These are phyloP conservation scores for Phytopythium ostracodes DNA, from an alignment of 352 stramenopile genomes.

Conservation along the genomic window DNA sequence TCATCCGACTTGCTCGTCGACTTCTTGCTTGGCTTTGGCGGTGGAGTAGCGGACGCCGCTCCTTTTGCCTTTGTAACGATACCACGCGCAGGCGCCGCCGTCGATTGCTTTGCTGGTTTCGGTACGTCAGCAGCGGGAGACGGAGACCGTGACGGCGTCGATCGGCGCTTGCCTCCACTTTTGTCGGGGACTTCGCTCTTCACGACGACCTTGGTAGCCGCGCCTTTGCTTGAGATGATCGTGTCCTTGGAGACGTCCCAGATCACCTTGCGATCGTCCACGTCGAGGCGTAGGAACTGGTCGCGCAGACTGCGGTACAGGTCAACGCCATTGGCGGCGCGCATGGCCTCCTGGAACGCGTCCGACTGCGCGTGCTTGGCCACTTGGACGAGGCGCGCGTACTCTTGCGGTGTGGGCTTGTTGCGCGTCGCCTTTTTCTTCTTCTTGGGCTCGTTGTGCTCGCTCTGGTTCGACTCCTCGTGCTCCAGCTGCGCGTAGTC, in stretches of 20 bases:
- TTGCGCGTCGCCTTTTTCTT: conserved; percentile 1
- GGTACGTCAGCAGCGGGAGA: neutral
- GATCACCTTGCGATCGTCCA: conserved; percentile 19
- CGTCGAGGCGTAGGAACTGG: conserved; percentile 24
- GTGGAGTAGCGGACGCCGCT: neutral
- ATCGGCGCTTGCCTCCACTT: neutral
- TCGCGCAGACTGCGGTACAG: conserved; percentile 32
- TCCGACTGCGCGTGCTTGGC: conserved; percentile 36
- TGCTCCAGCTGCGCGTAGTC: conserved; percentile 10
- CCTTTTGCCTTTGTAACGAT: neutral
- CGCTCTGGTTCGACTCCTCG: neutral
- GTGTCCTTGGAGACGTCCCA: conserved; percentile 19
- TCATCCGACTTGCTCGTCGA: neutral
- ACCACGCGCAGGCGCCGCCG: neutral
- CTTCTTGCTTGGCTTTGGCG: neutral
- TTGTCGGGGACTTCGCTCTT: neutral
- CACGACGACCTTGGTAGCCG: neutral
- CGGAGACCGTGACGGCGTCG: neutral
- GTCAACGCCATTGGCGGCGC: conserved; percentile 24
- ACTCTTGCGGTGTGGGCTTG: conserved; percentile 23
- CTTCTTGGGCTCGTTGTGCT: conserved; percentile 4
- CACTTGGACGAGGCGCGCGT: conserved; percentile 37
- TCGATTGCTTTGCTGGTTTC: neutral
- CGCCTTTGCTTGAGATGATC: neutral
- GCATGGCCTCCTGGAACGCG: conserved; percentile 36